Evolutionary conservation across 2,329 filamentous ascomycete genomes (phyloP).

Genomic region (Seiridium cupressi): DNA sequence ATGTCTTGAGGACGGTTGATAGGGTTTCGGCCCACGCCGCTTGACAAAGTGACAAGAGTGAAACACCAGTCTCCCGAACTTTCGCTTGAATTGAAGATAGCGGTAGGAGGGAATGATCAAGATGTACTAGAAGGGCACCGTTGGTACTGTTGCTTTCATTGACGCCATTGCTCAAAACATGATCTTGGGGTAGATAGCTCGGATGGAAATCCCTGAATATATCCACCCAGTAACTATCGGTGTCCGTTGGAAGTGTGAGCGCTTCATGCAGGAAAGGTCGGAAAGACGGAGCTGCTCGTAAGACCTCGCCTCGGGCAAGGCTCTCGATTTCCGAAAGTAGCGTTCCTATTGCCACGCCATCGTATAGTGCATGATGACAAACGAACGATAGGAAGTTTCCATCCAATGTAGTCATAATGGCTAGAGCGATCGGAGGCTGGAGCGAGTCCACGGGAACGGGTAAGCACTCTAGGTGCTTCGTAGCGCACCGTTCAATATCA

Average conservation of each 20-base stretch:
- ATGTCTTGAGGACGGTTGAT: slow-evolving; percentile 47
- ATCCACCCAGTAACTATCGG: slow-evolving; percentile 65
- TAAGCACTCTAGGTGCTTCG: slow-evolving; percentile 36
- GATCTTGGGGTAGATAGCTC: background rate
- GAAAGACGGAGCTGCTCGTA: slow-evolving; percentile 55
- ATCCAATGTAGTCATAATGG: slow-evolving; percentile 31
- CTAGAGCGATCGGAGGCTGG: slow-evolving; percentile 44
- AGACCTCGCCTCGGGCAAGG: slow-evolving; percentile 41
- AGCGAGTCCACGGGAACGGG: slow-evolving; percentile 40
- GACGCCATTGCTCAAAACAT: background rate
- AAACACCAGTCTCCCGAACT: slow-evolving; percentile 53
- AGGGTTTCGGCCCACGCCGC: slow-evolving; percentile 70
- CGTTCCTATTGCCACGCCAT: slow-evolving; percentile 72
- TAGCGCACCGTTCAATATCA: slow-evolving; percentile 15
- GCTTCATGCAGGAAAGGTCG: slow-evolving; percentile 63
- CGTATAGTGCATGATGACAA: slow-evolving; percentile 82
- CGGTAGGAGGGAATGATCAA: slow-evolving; percentile 22
- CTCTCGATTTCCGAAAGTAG: slow-evolving; percentile 71
- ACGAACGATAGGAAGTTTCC: slow-evolving; percentile 44
- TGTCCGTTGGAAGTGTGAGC: slow-evolving; percentile 41
- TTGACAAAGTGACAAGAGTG: slow-evolving; percentile 68
- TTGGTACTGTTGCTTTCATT: background rate
- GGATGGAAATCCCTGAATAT: slow-evolving; percentile 49
- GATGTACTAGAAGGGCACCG: slow-evolving; percentile 8
- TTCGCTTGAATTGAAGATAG: slow-evolving; percentile 45